Base-by-base conservation (phyloP, 768 basidiomycete species). In the Lentinula aciculospora region DNA sequence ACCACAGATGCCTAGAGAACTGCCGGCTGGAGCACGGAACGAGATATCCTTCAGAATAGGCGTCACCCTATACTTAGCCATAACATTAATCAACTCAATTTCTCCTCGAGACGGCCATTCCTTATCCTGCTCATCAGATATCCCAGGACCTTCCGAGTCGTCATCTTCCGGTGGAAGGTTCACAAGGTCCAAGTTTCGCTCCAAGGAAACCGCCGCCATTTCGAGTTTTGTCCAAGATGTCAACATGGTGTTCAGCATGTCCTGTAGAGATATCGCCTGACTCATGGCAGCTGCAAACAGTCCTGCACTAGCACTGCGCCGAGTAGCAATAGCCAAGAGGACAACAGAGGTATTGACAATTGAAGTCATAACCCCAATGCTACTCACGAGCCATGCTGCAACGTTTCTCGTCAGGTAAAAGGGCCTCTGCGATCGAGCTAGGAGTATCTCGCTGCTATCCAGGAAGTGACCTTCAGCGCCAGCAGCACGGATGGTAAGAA, bases 401-500 rank as follows among this genome's bases (percentile, higher is more conserved):
- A 57, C 34, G 25, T 57, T 37, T 1, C 50, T 58, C 13, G 50
- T 54, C 19, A 61, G 17, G 54, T 61, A 61, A 25, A 61, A 61
- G 1, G 57, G 57, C 13, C 29, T 45, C 37, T 61, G 60, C 6
- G 57, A 58, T 6, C 28, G 45, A 32, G 57, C 48, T 3, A 61
- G 45, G 19, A 61, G 51, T 3, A 49, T 48, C 3, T 56, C 53
- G 29, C 54, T 61, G 25, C 46, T 42, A 23, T 53, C 25, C 1
- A 27, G 44, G 8, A 58, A 32, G 32, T 86, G 71, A 0, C 81
- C 81, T 68, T 88, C 86, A 3, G 83, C 81, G 68, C 86, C 87
- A 60, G 85, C 83, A 2, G 84, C 79, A 65, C 88, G 87, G 19
- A 89, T 70, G 1, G 79, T 79, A 2, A 81, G 78, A 6, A 85